These are phyloP conservation scores for Somion occarium DNA, from an alignment of 1,284 basidiomycete genomes.

Conservation along the genomic window DNA sequence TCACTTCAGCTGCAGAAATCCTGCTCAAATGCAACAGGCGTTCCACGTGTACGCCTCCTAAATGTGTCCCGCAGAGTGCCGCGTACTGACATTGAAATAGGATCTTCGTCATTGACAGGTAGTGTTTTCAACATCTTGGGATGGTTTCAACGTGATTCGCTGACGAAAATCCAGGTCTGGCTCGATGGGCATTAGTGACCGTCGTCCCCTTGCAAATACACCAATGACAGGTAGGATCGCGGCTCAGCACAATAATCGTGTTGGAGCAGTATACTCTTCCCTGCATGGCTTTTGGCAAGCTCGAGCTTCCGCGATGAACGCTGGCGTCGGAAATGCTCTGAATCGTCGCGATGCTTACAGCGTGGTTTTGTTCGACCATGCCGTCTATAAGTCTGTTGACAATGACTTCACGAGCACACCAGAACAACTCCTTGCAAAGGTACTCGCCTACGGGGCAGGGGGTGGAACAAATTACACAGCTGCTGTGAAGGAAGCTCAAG, in stretches of 20 bases:
- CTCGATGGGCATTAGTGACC: slow-evolving; percentile 44
- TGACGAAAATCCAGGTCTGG: slow-evolving; percentile 35
- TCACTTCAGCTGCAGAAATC: slow-evolving; percentile 51
- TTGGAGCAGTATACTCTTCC: slow-evolving; percentile 55
- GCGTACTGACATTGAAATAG: background rate
- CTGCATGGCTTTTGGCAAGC: slow-evolving; percentile 52
- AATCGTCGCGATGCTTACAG: slow-evolving; percentile 52
- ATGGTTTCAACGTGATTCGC: background rate
- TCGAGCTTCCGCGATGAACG: slow-evolving; percentile 35
- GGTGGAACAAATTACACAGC: slow-evolving; percentile 46
- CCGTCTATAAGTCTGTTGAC: slow-evolving; percentile 22
- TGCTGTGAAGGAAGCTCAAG: slow-evolving; percentile 36
- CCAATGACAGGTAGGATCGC: slow-evolving; percentile 39
- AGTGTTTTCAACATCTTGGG: background rate
- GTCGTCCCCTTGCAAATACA: slow-evolving; percentile 39
- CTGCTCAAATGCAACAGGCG: slow-evolving; percentile 45
- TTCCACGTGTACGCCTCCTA: slow-evolving; percentile 50
- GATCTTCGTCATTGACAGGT: background rate
- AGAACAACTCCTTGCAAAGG: slow-evolving; percentile 36
- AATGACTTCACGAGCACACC: slow-evolving; percentile 51
- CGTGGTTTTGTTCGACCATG: slow-evolving; percentile 45
- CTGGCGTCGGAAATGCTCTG: slow-evolving; percentile 20
- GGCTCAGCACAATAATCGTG: slow-evolving; percentile 39
- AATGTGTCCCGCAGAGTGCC: background rate
- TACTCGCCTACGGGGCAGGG: slow-evolving; percentile 30